Evolutionary conservation across 2,329 filamentous ascomycete species (phyloP), one percentile per base, ranked within the genome.

Genomic region (Fusarium sp.): DNA sequence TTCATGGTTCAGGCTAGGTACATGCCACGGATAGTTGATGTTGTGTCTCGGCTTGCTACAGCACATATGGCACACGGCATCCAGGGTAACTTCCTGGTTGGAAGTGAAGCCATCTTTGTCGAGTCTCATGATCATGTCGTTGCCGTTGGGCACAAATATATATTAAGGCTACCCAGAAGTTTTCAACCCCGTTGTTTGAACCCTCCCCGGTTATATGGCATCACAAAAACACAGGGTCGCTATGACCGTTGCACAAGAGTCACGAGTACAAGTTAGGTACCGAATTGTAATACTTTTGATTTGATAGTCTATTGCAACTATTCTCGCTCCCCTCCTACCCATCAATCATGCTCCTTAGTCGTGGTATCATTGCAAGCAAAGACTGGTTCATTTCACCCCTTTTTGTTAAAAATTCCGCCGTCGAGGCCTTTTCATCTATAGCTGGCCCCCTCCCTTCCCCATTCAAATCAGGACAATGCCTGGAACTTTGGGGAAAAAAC

Each of bases 281-380:
- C 54, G 48, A 48, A 45, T 61, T 57, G 67, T 62, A 41, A 65
- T 48, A 37, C 37, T 64, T 62, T 65, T 56, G 29, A 68, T 75
- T 64, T 52, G 37, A 68, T 75, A 63, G 45, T 72, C 66, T 68
- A 69, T 69, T 37, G 33, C 67, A 52, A 60, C 61, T 48, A 35
- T 66, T 60, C 66, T 48, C 67, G 20, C 58, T 54, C 35, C 18
- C 48, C 24, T 6, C 24, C 16, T 67, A 35, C 64, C 69, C 60
- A 61, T 70, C 72, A 68, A 70, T 52, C 71, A 66, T 74, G 69
- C 76, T 76, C 73, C 76, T 76, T 39, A 77, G 61, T 77, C 77
- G 65, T 79, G 77, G 77, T 79, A 78, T 78, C 77, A 78, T 79
- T 70, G 31, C 73, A 56, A 76, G 50, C 48, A 77, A 72, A 69